These are phyloP conservation scores for Monosporozyma aerobia DNA, from an alignment of 805 yeast genomes.

Conservation along the genomic window DNA sequence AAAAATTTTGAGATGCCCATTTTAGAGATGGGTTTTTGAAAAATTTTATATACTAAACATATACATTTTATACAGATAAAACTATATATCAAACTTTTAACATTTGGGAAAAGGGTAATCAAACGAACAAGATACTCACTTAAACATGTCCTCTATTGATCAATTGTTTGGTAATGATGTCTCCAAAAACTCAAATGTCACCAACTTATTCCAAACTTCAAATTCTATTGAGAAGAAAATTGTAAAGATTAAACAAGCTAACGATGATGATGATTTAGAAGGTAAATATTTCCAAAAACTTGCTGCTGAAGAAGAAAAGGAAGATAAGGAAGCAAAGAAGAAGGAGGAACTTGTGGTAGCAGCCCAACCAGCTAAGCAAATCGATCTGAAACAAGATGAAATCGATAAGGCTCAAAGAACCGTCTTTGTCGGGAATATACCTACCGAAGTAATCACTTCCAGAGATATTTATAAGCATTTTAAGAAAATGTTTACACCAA, in stretches of 20 bases:
- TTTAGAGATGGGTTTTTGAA: background rate
- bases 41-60: background rate
- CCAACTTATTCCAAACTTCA: background rate
- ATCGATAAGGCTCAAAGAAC: slow-evolving; percentile 76
- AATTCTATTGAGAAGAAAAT: slow-evolving; percentile 3
- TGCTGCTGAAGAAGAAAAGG: slow-evolving; percentile 26
- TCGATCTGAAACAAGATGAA: slow-evolving; percentile 62
- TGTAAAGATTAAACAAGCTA: slow-evolving; percentile 7
- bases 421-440: slow-evolving; percentile 80
- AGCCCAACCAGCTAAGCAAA: slow-evolving; percentile 33
- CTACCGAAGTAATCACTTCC: slow-evolving; percentile 52
- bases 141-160: slow-evolving; percentile 2
- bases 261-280: slow-evolving; percentile 41
- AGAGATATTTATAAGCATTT: slow-evolving; percentile 54
- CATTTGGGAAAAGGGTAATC: background rate
- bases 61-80: background rate
- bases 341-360: slow-evolving; percentile 7
- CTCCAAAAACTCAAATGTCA: background rate
- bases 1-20: background rate
- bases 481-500: slow-evolving; percentile 45
- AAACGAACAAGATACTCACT: background rate
- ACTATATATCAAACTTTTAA: background rate
- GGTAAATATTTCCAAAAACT: slow-evolving; percentile 43
- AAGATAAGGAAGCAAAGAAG: slow-evolving; percentile 10
- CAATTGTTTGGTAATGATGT: slow-evolving; percentile 26